Conservation (phyloP, 768 basidiomycete genomes). For the Phaeolepiota aurea region DNA sequence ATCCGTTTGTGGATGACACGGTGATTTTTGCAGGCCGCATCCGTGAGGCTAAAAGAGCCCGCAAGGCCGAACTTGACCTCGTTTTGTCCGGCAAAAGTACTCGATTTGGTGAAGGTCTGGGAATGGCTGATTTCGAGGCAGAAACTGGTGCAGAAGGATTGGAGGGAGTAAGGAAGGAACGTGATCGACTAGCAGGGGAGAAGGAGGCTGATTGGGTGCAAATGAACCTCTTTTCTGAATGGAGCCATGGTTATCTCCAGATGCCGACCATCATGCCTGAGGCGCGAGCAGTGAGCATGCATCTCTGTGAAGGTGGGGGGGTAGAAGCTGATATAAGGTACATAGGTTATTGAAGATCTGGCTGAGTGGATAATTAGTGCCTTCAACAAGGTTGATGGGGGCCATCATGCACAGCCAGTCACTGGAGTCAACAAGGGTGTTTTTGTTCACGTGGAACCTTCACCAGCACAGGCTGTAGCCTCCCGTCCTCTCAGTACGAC, state of each 20-base stretch:
- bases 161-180: conserved; percentile 44
- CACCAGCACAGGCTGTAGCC: neutral
- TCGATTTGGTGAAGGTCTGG: conserved; percentile 50
- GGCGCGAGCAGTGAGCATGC: conserved; percentile 46
- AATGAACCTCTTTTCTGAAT: conserved; percentile 88
- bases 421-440: neutral
- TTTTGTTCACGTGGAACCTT: neutral
- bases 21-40: conserved; percentile 93
- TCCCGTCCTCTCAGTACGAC: conserved; percentile 1
- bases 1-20: conserved; percentile 94
- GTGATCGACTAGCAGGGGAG: conserved; percentile 54
- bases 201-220: conserved; percentile 93
- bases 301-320: neutral
- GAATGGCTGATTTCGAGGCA: conserved; percentile 46
- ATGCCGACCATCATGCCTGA: conserved; percentile 86
- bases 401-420: neutral
- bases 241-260: conserved; percentile 96
- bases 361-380: conserved; percentile 88
- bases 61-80: conserved; percentile 66
- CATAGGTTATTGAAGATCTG: conserved; percentile 62
- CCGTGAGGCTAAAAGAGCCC: conserved; percentile 87
- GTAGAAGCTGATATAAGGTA: conserved; percentile 2
- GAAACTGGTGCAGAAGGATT: conserved; percentile 21
- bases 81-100: conserved; percentile 53
- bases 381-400: conserved; percentile 37